A percentile compares a stretch with the other conserved stretches of the same genome.
phyloP scores from a whole-genome alignment of 345 rosid genomes.

The Kandelia obovata region DNA sequence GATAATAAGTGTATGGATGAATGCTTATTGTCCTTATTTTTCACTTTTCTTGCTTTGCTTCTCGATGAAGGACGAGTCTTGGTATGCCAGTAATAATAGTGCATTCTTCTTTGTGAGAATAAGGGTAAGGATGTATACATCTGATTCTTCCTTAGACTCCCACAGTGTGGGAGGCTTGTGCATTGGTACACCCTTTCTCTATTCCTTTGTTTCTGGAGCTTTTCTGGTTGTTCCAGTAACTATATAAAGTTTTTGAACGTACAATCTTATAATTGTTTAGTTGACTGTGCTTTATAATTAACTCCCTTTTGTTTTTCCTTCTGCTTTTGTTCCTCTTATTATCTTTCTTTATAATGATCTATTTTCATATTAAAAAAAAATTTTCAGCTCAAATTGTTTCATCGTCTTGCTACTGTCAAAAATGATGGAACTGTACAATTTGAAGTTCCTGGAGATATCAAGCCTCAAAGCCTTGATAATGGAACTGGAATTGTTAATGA shows the following conservation, averaged over 20 bases:
- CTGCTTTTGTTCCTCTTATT: background rate
- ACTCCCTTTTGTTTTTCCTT: background rate
- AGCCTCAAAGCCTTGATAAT: conserved; percentile 27
- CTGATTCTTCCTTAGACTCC: too few relatives aligned
- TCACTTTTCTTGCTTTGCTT: background rate
- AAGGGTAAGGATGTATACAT: too few relatives aligned
- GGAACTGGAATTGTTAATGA: conserved; percentile 25
- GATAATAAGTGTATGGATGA: background rate
- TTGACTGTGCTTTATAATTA: too few relatives aligned
- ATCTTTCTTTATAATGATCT: background rate
- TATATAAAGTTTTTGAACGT: too few relatives aligned
- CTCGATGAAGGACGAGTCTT: background rate
- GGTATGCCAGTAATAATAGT: too few relatives aligned
- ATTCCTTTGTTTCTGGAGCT: too few relatives aligned
- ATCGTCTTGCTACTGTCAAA: conserved; percentile 36
- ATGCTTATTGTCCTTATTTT: background rate
- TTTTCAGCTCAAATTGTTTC: conserved; percentile 51
- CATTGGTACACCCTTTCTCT: too few relatives aligned
- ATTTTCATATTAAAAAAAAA: background rate
- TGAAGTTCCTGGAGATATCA: conserved; percentile 44
- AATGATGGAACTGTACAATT: conserved; percentile 51
- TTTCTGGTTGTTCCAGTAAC: too few relatives aligned
- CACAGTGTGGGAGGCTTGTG: too few relatives aligned
- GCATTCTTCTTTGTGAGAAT: too few relatives aligned
- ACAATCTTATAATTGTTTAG: too few relatives aligned